phyloP scores from a whole-genome alignment of 805 yeast species.

The Scheffersomyces lignosus region DNA sequence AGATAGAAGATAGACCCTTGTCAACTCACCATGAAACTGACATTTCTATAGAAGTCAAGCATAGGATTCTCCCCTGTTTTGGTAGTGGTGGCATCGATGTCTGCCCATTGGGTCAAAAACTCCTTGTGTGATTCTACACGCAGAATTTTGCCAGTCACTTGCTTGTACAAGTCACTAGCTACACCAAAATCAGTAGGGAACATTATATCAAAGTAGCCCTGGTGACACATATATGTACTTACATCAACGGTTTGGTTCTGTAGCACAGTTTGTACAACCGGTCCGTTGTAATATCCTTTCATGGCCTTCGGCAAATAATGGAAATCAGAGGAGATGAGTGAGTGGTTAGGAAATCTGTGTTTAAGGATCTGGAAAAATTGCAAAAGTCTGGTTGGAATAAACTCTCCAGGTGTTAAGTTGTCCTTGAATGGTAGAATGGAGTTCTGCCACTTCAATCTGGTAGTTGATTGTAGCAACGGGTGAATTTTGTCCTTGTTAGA shows the following conservation, averaged over 20 bases:
- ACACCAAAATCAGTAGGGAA: conserved; percentile 77
- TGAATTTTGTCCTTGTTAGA: conserved; percentile 42
- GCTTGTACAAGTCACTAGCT: conserved; percentile 60
- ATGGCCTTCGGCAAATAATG: conserved; percentile 45
- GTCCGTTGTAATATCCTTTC: conserved; percentile 61
- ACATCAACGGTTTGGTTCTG: conserved; percentile 67
- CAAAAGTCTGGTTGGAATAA: conserved; percentile 73
- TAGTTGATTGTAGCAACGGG: conserved; percentile 57
- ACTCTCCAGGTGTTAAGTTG: conserved; percentile 69
- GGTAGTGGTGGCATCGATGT: conserved; percentile 63
- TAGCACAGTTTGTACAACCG: conserved; percentile 78
- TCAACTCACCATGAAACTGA: conserved; percentile 59
- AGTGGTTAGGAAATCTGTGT: conserved; percentile 72
- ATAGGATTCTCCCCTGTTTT: conserved; percentile 82
- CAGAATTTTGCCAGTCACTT: conserved; percentile 61
- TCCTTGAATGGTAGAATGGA: conserved; percentile 65
- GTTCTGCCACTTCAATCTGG: conserved; percentile 45
- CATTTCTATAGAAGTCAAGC: conserved; percentile 75
- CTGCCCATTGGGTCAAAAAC: conserved; percentile 72
- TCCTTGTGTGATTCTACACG: conserved; percentile 58
- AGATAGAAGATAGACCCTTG: too few species aligned
- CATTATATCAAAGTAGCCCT: conserved; percentile 84
- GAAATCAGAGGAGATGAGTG: conserved; percentile 73
- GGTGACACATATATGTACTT: conserved; percentile 76
- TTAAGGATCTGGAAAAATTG: conserved; percentile 64